phyloP scores from a whole-genome alignment of 2,329 filamentous ascomycete genomes.

The Cryphonectria nitschkei region DNA sequence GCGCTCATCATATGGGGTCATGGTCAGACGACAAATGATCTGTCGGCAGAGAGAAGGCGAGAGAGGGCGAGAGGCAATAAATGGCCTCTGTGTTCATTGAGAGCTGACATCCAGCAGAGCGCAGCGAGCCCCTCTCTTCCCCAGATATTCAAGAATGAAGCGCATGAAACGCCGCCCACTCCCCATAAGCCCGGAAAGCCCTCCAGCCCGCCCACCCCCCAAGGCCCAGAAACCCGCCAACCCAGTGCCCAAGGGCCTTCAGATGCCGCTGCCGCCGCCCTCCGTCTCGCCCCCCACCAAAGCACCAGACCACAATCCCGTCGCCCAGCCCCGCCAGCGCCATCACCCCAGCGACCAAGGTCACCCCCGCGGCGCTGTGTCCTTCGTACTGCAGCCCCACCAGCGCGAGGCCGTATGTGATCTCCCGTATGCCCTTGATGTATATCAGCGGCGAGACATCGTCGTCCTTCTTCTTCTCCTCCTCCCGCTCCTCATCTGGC shows the following conservation, averaged over 20 bases:
- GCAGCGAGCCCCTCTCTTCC: no score
- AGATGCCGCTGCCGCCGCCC: slow-evolving; percentile 26
- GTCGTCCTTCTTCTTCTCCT: no score
- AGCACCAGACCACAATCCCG: slow-evolving; percentile 39
- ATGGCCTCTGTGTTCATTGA: no score
- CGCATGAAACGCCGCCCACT: slow-evolving; percentile 20
- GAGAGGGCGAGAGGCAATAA: no score
- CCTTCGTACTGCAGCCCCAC: slow-evolving; percentile 37
- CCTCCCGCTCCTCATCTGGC: no score
- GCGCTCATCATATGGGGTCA: slow-evolving; percentile 3
- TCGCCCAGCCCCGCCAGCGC: slow-evolving; percentile 39
- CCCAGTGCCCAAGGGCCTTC: slow-evolving; percentile 36
- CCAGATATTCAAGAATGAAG: slow-evolving; percentile 6
- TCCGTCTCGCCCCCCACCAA: slow-evolving; percentile 31
- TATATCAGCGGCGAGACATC: slow-evolving; percentile 40
- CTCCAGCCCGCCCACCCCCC: slow-evolving; percentile 36
- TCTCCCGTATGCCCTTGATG: slow-evolving; percentile 41
- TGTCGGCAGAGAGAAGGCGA: neutral
- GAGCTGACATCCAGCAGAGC: no score
- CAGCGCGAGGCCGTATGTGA: slow-evolving; percentile 38
- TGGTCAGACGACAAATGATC: neutral
- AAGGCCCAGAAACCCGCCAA: slow-evolving; percentile 33
- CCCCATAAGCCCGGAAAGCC: slow-evolving; percentile 12
- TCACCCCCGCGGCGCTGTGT: slow-evolving; percentile 36
- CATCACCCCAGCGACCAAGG: slow-evolving; percentile 36